Conservation (phyloP, 2,329 filamentous ascomycete species). For the Aureobasidium lini region DNA sequence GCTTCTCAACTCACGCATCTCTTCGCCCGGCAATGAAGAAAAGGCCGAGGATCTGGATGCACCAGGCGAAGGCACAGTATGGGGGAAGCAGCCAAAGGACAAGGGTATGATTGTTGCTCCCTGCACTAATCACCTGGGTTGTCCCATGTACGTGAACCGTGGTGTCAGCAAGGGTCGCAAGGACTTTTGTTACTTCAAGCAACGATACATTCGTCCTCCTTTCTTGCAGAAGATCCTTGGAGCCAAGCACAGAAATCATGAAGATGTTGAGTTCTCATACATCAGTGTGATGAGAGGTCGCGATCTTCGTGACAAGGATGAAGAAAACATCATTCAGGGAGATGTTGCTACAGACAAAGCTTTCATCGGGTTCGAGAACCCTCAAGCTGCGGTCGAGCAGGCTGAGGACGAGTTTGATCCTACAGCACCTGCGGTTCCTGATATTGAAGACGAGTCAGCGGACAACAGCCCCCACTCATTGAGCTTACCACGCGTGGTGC, state of each 20-base stretch:
- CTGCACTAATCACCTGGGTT: slow-evolving; percentile 82
- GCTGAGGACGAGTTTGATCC: slow-evolving; percentile 11
- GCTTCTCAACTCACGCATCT: slow-evolving; percentile 67
- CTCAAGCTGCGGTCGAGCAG: slow-evolving; percentile 14
- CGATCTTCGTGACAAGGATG: slow-evolving; percentile 40
- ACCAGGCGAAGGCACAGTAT: slow-evolving; percentile 18
- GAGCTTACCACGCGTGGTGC: slow-evolving; percentile 67
- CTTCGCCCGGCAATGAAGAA: slow-evolving; percentile 48
- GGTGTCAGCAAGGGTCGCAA: slow-evolving; percentile 68
- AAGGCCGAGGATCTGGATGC: slow-evolving; percentile 21
- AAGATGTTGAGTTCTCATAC: slow-evolving; percentile 88
- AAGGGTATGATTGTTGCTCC: slow-evolving; percentile 55
- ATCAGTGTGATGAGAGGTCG: slow-evolving; percentile 74
- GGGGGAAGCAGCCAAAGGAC: slow-evolving; percentile 37
- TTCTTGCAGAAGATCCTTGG: slow-evolving; percentile 74
- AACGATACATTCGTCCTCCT: slow-evolving; percentile 75
- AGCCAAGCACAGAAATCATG: slow-evolving; percentile 66
- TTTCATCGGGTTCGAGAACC: slow-evolving; percentile 62
- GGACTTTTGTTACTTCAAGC: slow-evolving; percentile 85
- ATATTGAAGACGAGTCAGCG: not conserved
- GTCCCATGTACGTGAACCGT: slow-evolving; percentile 72
- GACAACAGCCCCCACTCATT: slow-evolving; percentile 39
- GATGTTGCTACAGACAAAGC: slow-evolving; percentile 55
- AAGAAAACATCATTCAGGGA: slow-evolving; percentile 39
- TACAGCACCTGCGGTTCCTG: slow-evolving; percentile 15